A percentile compares a stretch with the other conserved stretches of the same genome.
Conservation (phyloP, 495 filamentous ascomycete species). For the Hyphodiscus hymeniophilus region DNA sequence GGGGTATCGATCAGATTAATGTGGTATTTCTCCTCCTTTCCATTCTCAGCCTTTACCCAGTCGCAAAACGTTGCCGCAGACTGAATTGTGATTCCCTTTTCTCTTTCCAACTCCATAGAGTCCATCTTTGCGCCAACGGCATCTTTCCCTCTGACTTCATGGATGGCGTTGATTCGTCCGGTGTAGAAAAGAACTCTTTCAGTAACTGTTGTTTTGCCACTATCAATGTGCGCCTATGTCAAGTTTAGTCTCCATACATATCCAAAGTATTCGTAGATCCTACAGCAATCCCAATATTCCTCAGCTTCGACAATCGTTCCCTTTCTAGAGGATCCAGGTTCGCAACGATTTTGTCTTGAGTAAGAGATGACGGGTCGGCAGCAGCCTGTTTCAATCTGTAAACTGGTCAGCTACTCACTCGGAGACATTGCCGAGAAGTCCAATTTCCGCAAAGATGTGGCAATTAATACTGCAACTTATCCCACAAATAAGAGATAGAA, state of each 20-base stretch:
- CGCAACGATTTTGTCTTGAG: constrained; percentile 36
- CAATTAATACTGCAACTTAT: not conserved
- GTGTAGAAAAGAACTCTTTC: constrained; percentile 99
- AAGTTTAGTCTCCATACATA: constrained; percentile 18
- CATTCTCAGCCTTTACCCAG: constrained; percentile 78
- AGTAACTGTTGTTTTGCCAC: constrained; percentile 94
- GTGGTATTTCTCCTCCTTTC: constrained; percentile 84
- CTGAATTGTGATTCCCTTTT: constrained; percentile 98
- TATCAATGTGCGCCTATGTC: constrained; percentile 81
- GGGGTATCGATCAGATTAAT: constrained; percentile 99
- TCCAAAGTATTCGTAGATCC: not conserved
- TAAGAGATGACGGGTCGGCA: constrained; percentile 47
- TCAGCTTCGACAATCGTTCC: constrained; percentile 64
- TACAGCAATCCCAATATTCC: constrained; percentile 94
- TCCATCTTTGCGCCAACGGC: constrained; percentile 99
- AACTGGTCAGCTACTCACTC: not conserved
- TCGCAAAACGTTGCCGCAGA: constrained; percentile 97
- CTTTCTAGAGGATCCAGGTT: constrained; percentile 70
- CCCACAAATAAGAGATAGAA: not conserved
- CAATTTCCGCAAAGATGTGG: not conserved
- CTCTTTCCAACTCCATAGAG: constrained; percentile 96
- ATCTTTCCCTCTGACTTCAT: constrained; percentile 95
- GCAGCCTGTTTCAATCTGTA: constrained; percentile 51
- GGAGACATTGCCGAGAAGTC: not conserved
- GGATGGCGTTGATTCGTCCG: constrained; percentile 90